Evolutionary conservation across 257 asterid species (phyloP).

Genomic region (Gentiana straminea): DNA sequence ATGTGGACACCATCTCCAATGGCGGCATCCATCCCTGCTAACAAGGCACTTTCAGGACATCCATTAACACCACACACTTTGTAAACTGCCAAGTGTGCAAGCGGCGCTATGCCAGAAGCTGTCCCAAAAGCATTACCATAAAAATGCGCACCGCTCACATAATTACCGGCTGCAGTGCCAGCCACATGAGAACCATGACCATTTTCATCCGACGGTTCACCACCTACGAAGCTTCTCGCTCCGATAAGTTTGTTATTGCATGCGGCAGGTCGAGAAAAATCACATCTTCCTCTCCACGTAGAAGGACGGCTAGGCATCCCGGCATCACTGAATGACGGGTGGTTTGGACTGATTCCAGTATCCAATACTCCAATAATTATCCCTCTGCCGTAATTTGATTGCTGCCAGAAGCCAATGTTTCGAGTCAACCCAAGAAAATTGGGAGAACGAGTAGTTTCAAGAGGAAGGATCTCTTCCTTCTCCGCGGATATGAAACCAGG

Average conservation of each 20-base stretch:
- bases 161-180: conserved; percentile 13
- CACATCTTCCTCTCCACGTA: conserved; percentile 36
- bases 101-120: conserved; percentile 11
- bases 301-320: conserved; percentile 29
- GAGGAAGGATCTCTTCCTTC: conserved; percentile 14
- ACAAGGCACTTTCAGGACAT: no score
- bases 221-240: background rate
- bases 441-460: conserved; percentile 34
- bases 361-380: conserved; percentile 30
- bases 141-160: conserved; percentile 9
- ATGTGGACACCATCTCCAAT: no score
- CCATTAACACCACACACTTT: conserved; percentile 1
- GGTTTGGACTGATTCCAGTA: conserved; percentile 25
- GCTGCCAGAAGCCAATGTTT: conserved; percentile 17
- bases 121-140: conserved; percentile 13
- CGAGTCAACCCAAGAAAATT: conserved; percentile 25
- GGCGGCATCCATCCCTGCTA: no score
- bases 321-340: conserved; percentile 26
- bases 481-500: conserved; percentile 18
- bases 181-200: conserved; percentile 15
- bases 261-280: conserved; percentile 1
- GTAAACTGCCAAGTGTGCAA: conserved; percentile 14
- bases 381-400: conserved; percentile 26
- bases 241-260: conserved; percentile 15
- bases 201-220: background rate